These are phyloP conservation scores for Arthroderma sp. DNA, from an alignment of 2,329 filamentous ascomycete genomes.

Conservation along the genomic window DNA sequence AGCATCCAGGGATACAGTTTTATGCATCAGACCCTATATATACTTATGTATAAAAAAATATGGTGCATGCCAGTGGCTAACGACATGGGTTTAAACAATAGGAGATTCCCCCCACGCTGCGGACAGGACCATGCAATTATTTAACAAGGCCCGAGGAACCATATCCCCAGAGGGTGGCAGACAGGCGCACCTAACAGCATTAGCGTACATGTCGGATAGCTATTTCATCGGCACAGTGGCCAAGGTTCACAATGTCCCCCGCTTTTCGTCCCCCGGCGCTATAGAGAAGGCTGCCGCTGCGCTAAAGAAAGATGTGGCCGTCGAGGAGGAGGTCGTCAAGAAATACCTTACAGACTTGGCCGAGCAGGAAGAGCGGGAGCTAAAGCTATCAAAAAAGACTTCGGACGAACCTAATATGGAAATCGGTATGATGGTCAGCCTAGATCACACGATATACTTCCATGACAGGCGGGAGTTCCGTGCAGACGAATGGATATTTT, in stretches of 20 bases:
- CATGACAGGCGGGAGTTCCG: conserved; percentile 38
- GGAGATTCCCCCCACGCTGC: conserved; percentile 41
- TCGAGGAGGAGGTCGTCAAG: conserved; percentile 31
- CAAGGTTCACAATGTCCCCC: conserved; percentile 67
- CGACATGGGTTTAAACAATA: conserved; percentile 16
- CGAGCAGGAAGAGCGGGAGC: conserved; percentile 32
- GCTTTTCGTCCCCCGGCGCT: conserved; percentile 47
- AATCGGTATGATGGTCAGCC: conserved; percentile 41
- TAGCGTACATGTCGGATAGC: conserved; percentile 87
- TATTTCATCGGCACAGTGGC: conserved; percentile 87
- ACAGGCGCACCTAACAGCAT: conserved; percentile 69
- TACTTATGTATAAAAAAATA: neutral
- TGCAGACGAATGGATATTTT: conserved; percentile 41
- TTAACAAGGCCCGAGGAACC: conserved; percentile 41
- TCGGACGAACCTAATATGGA: conserved; percentile 21
- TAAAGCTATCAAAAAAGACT: conserved; percentile 14
- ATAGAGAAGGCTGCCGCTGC: conserved; percentile 29
- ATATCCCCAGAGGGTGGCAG: conserved; percentile 64
- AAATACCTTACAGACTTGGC: conserved; percentile 33
- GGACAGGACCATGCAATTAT: conserved; percentile 54
- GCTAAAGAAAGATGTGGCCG: conserved; percentile 34
- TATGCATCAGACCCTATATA: neutral
- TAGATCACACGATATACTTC: conserved; percentile 43
- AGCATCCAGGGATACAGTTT: neutral
- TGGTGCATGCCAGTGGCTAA: neutral